A percentile compares a stretch with the other conserved stretches of the same genome.
Evolutionary conservation across 1,284 basidiomycete species (phyloP).

Genomic region (Phlebopus sp.): DNA sequence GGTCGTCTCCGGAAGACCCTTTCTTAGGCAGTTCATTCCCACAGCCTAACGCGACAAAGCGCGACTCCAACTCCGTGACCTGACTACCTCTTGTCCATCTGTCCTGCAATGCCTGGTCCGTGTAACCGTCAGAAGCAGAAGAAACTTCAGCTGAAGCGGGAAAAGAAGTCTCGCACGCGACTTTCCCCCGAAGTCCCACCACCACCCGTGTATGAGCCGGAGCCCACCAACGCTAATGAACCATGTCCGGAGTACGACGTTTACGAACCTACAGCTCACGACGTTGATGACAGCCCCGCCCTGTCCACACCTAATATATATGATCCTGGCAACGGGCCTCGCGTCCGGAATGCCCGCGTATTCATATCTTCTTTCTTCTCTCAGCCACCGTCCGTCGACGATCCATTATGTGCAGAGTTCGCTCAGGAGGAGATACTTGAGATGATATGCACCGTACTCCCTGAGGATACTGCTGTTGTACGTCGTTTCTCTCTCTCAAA

Average conservation of each 20-base stretch:
- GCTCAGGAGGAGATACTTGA: conserved; percentile 67
- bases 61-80: neutral
- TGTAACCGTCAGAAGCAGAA: conserved; percentile 44
- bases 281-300: conserved; percentile 19
- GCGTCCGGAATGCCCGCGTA: conserved; percentile 56
- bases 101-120: conserved; percentile 43
- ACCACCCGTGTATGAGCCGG: conserved; percentile 12
- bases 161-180: conserved; percentile 22
- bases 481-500: conserved; percentile 20
- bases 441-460: conserved; percentile 65
- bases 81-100: neutral
- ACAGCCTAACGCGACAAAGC: too few species aligned
- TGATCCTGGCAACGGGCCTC: conserved; percentile 73
- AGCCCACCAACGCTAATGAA: neutral
- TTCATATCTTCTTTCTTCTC: conserved; percentile 67
- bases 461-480: conserved; percentile 69
- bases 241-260: neutral
- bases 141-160: conserved; percentile 34
- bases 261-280: neutral
- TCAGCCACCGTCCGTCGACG: conserved; percentile 56
- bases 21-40: too few species aligned
- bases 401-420: conserved; percentile 68
- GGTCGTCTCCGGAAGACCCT: neutral
- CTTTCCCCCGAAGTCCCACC: neutral
- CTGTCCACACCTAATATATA: conserved; percentile 55